Conservation (phyloP, 352 stramenopile genomes). For the Phytophthora multivora region DNA sequence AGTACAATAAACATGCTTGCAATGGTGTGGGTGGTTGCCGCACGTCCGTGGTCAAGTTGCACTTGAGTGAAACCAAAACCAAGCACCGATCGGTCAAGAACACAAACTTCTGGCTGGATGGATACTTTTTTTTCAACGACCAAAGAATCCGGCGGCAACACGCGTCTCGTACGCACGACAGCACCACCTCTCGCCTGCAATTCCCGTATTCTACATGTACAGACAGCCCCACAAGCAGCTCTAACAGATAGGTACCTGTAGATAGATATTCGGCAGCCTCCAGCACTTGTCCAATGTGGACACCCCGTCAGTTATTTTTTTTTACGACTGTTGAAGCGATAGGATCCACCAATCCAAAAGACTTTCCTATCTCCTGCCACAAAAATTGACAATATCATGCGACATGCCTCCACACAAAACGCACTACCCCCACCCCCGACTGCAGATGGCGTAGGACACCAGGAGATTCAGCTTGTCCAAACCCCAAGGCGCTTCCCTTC, state of each 20-base stretch:
- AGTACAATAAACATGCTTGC: neutral
- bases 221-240: neutral
- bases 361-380: constrained; percentile 4
- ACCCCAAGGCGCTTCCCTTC: constrained; percentile 10
- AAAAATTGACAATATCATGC: constrained; percentile 4
- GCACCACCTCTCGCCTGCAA: too few species aligned
- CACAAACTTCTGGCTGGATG: constrained; percentile 8
- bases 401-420: constrained; percentile 4
- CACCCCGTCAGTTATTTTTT: neutral
- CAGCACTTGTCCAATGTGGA: constrained; percentile 3
- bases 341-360: neutral
- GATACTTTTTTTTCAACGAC: constrained; percentile 10
- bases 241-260: neutral
- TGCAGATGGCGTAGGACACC: constrained; percentile 9
- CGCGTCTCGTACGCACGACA: too few species aligned
- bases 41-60: constrained; percentile 7
- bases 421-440: neutral
- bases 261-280: neutral
- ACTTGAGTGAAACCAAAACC: constrained; percentile 18
- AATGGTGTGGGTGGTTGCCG: neutral
- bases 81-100: constrained; percentile 21
- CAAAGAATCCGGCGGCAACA: constrained; percentile 13
- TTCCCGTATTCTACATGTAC: too few species aligned
- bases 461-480: constrained; percentile 50
- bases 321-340: constrained; percentile 7